These are phyloP conservation scores for Rhizomucor pusillus DNA, from an alignment of 371 early-diverging fungal species.

Conservation along the genomic window DNA sequence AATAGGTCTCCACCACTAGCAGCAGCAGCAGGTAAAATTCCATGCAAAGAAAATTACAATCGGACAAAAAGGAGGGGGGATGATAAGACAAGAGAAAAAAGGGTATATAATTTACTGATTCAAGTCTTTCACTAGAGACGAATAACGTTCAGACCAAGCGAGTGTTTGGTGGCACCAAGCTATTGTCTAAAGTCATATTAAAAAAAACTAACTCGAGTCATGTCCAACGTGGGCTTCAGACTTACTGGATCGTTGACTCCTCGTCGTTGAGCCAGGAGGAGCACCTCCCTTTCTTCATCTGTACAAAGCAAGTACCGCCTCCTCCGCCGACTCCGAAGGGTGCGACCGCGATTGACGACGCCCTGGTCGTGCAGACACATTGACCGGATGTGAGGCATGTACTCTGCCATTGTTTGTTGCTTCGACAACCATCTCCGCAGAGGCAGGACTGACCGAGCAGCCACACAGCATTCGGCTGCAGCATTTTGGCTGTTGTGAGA, in stretches of 20 bases:
- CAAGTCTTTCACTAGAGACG: too few relatives aligned
- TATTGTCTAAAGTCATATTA: background rate
- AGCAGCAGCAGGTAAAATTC: too few relatives aligned
- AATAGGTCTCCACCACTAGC: too few relatives aligned
- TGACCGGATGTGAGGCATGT: constrained; percentile 22
- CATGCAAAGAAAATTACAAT: too few relatives aligned
- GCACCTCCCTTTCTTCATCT: constrained; percentile 1
- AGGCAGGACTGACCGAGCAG: constrained; percentile 2
- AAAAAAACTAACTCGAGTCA: background rate
- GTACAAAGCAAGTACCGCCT: constrained; percentile 8
- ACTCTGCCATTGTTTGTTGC: constrained; percentile 15
- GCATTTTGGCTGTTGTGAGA: background rate
- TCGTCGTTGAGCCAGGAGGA: background rate
- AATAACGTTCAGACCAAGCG: background rate
- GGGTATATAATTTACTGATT: too few relatives aligned
- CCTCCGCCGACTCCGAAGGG: constrained; percentile 8
- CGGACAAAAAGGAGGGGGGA: too few relatives aligned
- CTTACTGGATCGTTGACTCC: too few relatives aligned
- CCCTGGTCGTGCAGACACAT: constrained; percentile 19
- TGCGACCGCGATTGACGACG: constrained; percentile 14
- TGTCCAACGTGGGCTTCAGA: too few relatives aligned
- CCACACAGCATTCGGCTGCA: constrained; percentile 6
- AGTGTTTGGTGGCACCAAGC: background rate
- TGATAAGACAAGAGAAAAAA: too few relatives aligned
- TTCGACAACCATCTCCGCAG: constrained; percentile 4